These are phyloP conservation scores for Cardiospermum halicacabum DNA, from an alignment of 345 rosid genomes.

Conservation along the genomic window DNA sequence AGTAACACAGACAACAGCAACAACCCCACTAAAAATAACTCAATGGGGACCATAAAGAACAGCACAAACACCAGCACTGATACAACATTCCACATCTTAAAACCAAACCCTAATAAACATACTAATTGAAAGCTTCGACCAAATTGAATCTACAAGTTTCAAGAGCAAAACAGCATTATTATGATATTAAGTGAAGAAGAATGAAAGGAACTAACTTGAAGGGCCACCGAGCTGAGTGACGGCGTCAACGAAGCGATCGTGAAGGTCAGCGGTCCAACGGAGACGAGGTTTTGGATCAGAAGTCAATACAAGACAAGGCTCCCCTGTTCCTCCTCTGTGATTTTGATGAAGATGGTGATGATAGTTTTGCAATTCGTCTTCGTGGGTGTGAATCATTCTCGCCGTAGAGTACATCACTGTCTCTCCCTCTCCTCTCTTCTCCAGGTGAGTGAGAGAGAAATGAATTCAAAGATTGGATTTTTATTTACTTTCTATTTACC, in stretches of 20 bases:
- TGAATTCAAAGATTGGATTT: background rate
- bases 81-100: background rate
- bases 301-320: slow-evolving; percentile 73
- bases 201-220: slow-evolving; percentile 37
- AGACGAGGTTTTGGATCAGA: slow-evolving; percentile 93
- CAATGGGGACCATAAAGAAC: background rate
- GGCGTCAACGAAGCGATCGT: slow-evolving; percentile 85
- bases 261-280: slow-evolving; percentile 89
- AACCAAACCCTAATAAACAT: background rate
- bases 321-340: slow-evolving; percentile 27
- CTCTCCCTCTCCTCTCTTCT: background rate
- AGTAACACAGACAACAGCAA: background rate
- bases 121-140: too few species aligned
- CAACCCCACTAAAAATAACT: background rate
- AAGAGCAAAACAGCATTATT: background rate
- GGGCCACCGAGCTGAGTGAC: slow-evolving; percentile 89
- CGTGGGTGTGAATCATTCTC: slow-evolving; percentile 30
- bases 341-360: slow-evolving; percentile 7
- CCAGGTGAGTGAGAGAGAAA: background rate
- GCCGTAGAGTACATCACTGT: slow-evolving; percentile 25
- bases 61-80: background rate
- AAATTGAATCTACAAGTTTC: background rate
- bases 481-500: background rate
- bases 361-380: slow-evolving; percentile 21
- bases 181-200: background rate